Evolutionary conservation across 345 rosid species (phyloP), one percentile per base, ranked within the genome.

Genomic region (Pistacia atlantica): DNA sequence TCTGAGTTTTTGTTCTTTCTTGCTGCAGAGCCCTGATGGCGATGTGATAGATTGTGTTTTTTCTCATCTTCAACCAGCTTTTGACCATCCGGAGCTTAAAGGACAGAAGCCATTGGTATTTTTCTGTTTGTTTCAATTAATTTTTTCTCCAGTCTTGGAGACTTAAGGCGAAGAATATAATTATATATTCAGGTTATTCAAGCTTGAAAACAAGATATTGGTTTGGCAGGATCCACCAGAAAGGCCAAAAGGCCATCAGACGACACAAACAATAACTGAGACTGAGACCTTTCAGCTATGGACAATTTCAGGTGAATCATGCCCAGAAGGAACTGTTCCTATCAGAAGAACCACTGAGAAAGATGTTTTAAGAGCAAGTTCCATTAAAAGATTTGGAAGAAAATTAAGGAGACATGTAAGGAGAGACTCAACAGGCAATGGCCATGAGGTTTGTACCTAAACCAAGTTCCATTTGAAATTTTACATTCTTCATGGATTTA

Each of bases 1-100:
- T 82, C 58, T 52, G 58, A 55, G 72, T 33, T 31, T 9, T 72
- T 69, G 73, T 58, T 72, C 17, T 59, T 69, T 42, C 16, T 46
- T 54, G 37, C 67, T 81, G 77, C 86, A 96, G 99, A 96, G 99
- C 63, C 97, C 97, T 69, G 99, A 93, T 73, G 97, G 97, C n/a
- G 99, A 96, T 90, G 62, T 91, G 66, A 90, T 96, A 78, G 97
- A 96, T 72, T 96, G 99, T 85, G 97, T 93, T 71, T 57, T 69
- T 45, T 85, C 97, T 83, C 95, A 91, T 83, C 87, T 82, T 20
- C 99, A 96, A 82, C 95, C 97, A 66, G 97, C 98, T 77, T 96
- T 96, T 75, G 99, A 96, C 77, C 99, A 92, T 83, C 97, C 97
- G 20, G 75, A 84, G 83, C 88, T 96, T 65, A 86, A 62, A 77